Conservation (phyloP, 108 stramenopile species). For the Pseudonitzschia delicatissima region DNA sequence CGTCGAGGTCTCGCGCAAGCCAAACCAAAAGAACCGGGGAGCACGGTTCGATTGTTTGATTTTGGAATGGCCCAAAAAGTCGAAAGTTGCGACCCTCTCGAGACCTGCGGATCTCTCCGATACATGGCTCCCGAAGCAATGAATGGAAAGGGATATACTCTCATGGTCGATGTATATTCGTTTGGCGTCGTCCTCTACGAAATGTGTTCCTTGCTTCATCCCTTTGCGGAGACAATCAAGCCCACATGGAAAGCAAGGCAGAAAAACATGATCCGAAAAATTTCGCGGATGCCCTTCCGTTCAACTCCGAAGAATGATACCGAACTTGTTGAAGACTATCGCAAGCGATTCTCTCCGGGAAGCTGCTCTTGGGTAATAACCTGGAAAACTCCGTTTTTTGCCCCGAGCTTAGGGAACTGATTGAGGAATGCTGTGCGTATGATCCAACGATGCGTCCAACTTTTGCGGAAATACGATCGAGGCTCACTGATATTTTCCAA, state of each 20-base stretch:
- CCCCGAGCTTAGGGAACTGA: constrained; percentile 22
- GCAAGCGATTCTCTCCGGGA: not conserved
- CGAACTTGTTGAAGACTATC: not conserved
- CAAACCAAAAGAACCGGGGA: not conserved
- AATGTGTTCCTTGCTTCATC: constrained; percentile 37
- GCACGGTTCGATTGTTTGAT: constrained; percentile 53
- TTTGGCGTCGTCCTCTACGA: constrained; percentile 54
- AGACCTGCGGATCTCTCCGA: constrained; percentile 46
- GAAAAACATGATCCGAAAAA: not conserved
- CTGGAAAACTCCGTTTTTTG: constrained; percentile 23
- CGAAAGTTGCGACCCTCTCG: constrained; percentile 20
- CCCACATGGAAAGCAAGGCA: not conserved
- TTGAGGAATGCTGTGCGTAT: constrained; percentile 46
- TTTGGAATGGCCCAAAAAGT: constrained; percentile 52
- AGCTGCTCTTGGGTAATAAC: not conserved
- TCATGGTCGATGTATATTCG: constrained; percentile 53
- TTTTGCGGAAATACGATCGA: not conserved
- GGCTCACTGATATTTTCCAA: not conserved
- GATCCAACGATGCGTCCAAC: constrained; percentile 38
- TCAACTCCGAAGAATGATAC: not conserved
- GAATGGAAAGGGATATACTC: constrained; percentile 30
- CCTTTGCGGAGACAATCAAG: constrained; percentile 13
- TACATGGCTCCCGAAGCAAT: constrained; percentile 71
- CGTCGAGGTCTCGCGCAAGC: not conserved
- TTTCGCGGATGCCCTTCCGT: not conserved